Evolutionary conservation across 2,329 filamentous ascomycete species (phyloP).

Genomic region (Xylaria sp.): DNA sequence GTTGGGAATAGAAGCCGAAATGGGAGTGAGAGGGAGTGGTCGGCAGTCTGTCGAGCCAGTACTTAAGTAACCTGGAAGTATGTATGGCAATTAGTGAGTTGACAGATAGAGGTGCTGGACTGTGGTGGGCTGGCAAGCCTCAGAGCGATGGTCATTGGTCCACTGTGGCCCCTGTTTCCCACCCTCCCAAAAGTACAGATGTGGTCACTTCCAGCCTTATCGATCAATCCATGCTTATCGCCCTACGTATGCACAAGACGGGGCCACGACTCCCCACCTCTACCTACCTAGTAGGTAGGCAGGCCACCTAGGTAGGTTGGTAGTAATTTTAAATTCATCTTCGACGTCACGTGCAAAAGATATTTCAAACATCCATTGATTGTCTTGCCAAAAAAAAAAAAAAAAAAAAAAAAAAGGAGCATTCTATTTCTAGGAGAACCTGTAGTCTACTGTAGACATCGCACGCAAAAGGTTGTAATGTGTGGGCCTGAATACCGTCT

Average conservation of each 20-base stretch:
- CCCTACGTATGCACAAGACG: background rate
- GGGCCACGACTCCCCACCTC: background rate
- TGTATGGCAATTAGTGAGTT: slow-evolving; percentile 15
- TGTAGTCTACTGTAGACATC: slow-evolving; percentile 2
- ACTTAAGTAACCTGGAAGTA: background rate
- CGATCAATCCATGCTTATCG: slow-evolving; percentile 6
- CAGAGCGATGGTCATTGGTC: slow-evolving; percentile 13
- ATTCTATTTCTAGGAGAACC: slow-evolving; percentile 7
- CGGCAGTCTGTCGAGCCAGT: slow-evolving; percentile 2
- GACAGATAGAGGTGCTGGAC: slow-evolving; percentile 24
- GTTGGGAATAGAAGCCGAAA: background rate
- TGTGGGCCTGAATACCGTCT: slow-evolving; percentile 7
- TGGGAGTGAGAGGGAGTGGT: slow-evolving; percentile 4
- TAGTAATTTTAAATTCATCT: too few species aligned
- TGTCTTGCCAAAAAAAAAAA: too few species aligned
- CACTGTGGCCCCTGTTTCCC: slow-evolving; percentile 3
- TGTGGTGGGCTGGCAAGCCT: slow-evolving; percentile 18
- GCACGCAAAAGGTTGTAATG: background rate
- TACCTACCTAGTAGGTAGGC: background rate
- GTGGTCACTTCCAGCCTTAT: slow-evolving; percentile 27
- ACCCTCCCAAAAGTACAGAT: slow-evolving; percentile 13
- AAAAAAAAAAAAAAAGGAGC: too few species aligned
- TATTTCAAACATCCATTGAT: too few species aligned
- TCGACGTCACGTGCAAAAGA: too few species aligned
- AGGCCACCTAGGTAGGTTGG: background rate